phyloP scores from a whole-genome alignment of 225 moss, liverwort and hornwort species.

The Ulota crispa region DNA sequence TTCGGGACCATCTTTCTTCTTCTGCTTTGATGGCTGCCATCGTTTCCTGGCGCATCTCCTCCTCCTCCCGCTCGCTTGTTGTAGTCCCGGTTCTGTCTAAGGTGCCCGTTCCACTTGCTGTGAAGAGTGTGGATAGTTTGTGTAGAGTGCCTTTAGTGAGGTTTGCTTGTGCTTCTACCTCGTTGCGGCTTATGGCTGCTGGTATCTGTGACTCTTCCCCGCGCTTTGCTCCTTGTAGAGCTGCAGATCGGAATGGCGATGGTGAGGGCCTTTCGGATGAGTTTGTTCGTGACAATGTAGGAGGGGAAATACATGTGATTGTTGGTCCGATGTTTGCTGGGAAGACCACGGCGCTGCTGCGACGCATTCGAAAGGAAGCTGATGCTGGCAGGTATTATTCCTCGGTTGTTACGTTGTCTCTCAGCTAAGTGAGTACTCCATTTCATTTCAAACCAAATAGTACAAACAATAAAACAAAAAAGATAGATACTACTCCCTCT shows the following conservation, averaged over 20 bases:
- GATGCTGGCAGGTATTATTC: constrained; percentile 64
- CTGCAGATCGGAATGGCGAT: constrained; percentile 17
- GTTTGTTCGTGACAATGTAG: constrained; percentile 29
- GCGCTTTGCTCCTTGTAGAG: constrained; percentile 8
- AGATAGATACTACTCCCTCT: too few relatives aligned
- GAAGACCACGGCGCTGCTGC: constrained; percentile 78
- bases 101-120: not conserved
- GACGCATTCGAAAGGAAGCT: constrained; percentile 62
- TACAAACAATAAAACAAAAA: too few relatives aligned
- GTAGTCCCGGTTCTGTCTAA: not conserved
- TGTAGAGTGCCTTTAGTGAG: too few relatives aligned
- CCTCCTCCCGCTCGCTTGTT: not conserved
- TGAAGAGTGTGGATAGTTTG: not conserved
- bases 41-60: constrained; percentile 9
- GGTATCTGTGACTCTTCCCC: not conserved
- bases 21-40: not conserved
- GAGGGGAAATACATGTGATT: constrained; percentile 74
- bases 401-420: not conserved
- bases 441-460: too few relatives aligned
- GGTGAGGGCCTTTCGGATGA: not conserved
- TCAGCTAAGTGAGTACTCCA: too few relatives aligned
- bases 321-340: constrained; percentile 94
- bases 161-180: not conserved
- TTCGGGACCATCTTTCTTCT: constrained; percentile 13
- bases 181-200: constrained; percentile 25